A percentile compares a stretch with the other conserved stretches of the same genome.
Evolutionary conservation across 2,329 filamentous ascomycete species (phyloP).

Genomic region (Paraconiothyrium brasiliense): DNA sequence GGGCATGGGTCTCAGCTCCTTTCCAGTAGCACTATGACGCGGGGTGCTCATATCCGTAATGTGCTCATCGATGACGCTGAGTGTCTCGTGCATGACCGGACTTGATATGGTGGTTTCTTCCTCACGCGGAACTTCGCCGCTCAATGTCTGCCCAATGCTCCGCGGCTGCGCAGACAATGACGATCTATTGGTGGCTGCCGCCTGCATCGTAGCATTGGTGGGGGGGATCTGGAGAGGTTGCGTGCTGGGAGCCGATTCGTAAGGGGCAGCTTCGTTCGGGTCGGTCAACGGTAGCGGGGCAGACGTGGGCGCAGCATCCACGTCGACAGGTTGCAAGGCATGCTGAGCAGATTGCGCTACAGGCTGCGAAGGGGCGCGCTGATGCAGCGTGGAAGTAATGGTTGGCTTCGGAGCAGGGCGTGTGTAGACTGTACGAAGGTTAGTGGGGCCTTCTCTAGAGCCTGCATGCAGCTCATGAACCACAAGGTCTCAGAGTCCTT

Average conservation of each 20-base stretch:
- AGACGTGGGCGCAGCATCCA: constrained; percentile 31
- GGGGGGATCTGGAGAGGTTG: constrained; percentile 43
- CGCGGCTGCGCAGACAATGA: constrained; percentile 35
- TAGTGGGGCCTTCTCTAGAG: background rate
- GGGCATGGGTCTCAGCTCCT: constrained; percentile 56
- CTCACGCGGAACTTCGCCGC: constrained; percentile 51
- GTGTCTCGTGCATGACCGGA: constrained; percentile 90
- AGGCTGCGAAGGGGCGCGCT: constrained; percentile 41
- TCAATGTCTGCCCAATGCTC: constrained; percentile 49
- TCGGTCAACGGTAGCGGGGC: constrained; percentile 28
- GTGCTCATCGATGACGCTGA: constrained; percentile 96
- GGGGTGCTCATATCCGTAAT: constrained; percentile 84
- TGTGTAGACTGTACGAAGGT: constrained; percentile 65
- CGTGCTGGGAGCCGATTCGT: constrained; percentile 32
- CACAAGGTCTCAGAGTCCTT: constrained; percentile 15
- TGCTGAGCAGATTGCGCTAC: constrained; percentile 26
- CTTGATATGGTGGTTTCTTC: constrained; percentile 61
- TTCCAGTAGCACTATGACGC: constrained; percentile 61
- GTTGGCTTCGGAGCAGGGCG: constrained; percentile 63
- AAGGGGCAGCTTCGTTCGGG: constrained; percentile 26
- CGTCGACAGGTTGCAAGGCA: constrained; percentile 20
- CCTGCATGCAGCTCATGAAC: constrained; percentile 4
- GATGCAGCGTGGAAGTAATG: constrained; percentile 38
- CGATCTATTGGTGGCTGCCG: constrained; percentile 28
- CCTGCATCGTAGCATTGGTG: constrained; percentile 18